Evolutionary conservation across 306 rosid species (phyloP).

Genomic region (Citrullus colocynthis): DNA sequence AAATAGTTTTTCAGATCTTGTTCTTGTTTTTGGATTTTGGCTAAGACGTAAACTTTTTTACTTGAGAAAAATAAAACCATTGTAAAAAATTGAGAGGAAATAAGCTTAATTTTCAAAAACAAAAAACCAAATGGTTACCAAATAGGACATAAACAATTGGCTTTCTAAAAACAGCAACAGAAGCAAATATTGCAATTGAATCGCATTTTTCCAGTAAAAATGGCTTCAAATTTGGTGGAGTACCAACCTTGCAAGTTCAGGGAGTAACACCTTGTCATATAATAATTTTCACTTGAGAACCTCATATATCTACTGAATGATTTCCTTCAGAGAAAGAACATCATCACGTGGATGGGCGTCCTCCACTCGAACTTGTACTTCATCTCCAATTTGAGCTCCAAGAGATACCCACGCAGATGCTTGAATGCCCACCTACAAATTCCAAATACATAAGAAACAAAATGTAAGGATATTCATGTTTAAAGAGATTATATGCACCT

Average conservation of each 20-base stretch:
- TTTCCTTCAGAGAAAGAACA: conserved; percentile 58
- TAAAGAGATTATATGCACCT: background rate
- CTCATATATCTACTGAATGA: conserved; percentile 12
- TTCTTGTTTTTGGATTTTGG: too few relatives aligned
- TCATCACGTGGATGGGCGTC: conserved; percentile 90
- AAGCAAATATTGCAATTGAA: background rate
- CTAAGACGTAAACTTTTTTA: too few relatives aligned
- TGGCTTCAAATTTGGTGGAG: background rate
- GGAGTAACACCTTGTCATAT: background rate
- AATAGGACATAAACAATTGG: background rate
- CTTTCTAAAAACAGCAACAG: background rate
- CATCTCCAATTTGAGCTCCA: conserved; percentile 73
- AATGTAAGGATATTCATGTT: background rate
- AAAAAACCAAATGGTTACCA: background rate
- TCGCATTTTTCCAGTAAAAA: background rate
- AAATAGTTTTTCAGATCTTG: too few relatives aligned
- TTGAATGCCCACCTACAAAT: conserved; percentile 77
- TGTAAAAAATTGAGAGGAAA: too few relatives aligned
- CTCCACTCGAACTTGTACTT: conserved; percentile 61
- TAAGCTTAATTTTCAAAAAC: too few relatives aligned
- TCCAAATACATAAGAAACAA: background rate
- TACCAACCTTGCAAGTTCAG: conserved; percentile 1
- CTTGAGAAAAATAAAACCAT: too few relatives aligned
- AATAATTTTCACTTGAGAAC: background rate
- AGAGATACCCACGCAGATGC: conserved; percentile 60